Percentiles rank a stretch among this genome's conserved stretches.
Conservation (phyloP, 2,329 filamentous ascomycete species). For the Penicillium sp. region DNA sequence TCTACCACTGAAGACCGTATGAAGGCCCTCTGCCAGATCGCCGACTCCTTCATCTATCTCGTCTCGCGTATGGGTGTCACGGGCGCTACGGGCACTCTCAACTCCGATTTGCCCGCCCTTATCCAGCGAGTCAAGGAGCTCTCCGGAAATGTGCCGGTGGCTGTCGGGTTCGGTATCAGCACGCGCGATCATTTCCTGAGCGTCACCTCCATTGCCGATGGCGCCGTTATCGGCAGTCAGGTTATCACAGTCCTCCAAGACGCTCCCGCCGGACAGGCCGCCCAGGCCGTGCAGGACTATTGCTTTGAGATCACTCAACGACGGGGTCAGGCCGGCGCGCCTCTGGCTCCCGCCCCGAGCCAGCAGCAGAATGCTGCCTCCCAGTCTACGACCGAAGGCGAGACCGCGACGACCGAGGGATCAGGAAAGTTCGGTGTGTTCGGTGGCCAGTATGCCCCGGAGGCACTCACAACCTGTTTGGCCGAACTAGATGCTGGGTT, state of each 20-base stretch:
- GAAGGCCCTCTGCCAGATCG: slow-evolving; percentile 93
- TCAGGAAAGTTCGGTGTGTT: slow-evolving; percentile 75
- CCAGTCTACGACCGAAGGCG: too few species aligned
- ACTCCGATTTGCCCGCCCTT: slow-evolving; percentile 77
- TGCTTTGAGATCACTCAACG: slow-evolving; percentile 67
- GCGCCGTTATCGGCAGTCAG: slow-evolving; percentile 94
- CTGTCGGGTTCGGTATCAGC: slow-evolving; percentile 94
- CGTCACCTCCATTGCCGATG: slow-evolving; percentile 81
- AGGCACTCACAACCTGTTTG: slow-evolving; percentile 96
- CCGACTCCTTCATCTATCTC: slow-evolving; percentile 98
- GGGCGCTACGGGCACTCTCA: slow-evolving; percentile 81
- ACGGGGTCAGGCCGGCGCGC: too few species aligned
- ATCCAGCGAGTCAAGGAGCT: slow-evolving; percentile 86
- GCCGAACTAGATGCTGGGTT: slow-evolving; percentile 89
- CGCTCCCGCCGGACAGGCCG: slow-evolving; percentile 65
- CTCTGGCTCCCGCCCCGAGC: too few species aligned
- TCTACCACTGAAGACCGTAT: slow-evolving; percentile 90
- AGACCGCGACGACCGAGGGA: too few species aligned
- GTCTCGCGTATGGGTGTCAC: slow-evolving; percentile 97
- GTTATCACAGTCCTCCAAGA: slow-evolving; percentile 80
- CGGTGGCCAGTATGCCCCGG: slow-evolving; percentile 95
- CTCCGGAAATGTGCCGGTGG: slow-evolving; percentile 88
- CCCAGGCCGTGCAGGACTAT: slow-evolving; percentile 80
- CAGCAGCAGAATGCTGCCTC: too few species aligned
- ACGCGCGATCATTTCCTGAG: slow-evolving; percentile 85